Percentiles rank a stretch among this genome's conserved stretches.
Conservation (phyloP, 257 asterid species). For the Paraleonurus japonicus region DNA sequence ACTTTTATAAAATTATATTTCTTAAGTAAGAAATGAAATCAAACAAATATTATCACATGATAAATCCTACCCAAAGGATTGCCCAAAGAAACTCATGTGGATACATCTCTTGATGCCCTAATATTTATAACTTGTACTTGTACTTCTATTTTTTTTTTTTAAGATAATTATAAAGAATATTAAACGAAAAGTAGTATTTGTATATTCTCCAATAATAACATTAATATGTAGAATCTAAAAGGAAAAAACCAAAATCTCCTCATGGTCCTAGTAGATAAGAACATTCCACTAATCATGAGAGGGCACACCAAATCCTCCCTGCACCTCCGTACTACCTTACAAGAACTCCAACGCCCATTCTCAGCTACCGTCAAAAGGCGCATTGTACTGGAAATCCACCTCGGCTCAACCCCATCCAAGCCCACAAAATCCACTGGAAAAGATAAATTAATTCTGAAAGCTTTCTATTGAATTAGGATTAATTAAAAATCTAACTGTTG, state of each 20-base stretch:
- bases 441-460: not conserved
- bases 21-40: no score
- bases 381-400: slow-evolving; percentile 39
- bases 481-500: not conserved
- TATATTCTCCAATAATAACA: no score
- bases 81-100: no score
- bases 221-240: no score
- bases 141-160: no score
- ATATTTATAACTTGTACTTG: no score
- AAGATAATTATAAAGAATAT: no score
- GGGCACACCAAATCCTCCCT: slow-evolving; percentile 24
- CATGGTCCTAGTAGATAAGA: slow-evolving; percentile 6
- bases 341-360: slow-evolving; percentile 28
- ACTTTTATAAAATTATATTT: no score
- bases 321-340: slow-evolving; percentile 29
- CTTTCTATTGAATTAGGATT: not conserved
- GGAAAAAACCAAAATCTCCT: not conserved
- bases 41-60: no score
- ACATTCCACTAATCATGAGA: slow-evolving; percentile 4
- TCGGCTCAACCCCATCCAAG: slow-evolving; percentile 35
- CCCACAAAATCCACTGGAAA: slow-evolving; percentile 23
- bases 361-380: slow-evolving; percentile 30
- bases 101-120: no score
- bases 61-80: no score
- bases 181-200: no score